A percentile compares a stretch with the other conserved stretches of the same genome.
Conservation (phyloP, 331 rosid genomes). For the Malus hybrid region DNA sequence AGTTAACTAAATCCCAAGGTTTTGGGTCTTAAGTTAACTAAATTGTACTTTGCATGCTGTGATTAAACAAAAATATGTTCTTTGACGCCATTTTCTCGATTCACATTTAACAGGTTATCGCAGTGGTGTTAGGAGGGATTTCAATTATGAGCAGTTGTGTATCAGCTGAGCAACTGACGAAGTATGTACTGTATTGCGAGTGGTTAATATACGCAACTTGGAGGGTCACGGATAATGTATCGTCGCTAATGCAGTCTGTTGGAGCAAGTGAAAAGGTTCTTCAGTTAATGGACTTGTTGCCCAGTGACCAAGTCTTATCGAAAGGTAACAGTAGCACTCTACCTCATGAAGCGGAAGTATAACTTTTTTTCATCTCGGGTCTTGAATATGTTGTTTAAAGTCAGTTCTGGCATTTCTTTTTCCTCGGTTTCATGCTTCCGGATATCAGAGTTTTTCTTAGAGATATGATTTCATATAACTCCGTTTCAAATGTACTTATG, state of each 20-base stretch:
- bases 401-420: not conserved
- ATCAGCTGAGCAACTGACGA: constrained; percentile 90
- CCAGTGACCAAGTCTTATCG: constrained; percentile 67
- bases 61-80: not conserved
- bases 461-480: not conserved
- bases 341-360: not conserved
- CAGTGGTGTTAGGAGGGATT: constrained; percentile 87
- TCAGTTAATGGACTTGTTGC: constrained; percentile 80
- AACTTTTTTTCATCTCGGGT: too few species aligned
- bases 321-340: constrained; percentile 43
- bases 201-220: constrained; percentile 93
- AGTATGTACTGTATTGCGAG: constrained; percentile 86
- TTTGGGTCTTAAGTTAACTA: too few species aligned
- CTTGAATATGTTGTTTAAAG: not conserved
- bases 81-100: constrained; percentile 10
- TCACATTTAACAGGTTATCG: constrained; percentile 39
- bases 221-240: constrained; percentile 94
- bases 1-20: too few species aligned
- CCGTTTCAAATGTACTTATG: too few species aligned
- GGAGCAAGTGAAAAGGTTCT: constrained; percentile 99
- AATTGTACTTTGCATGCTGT: too few species aligned
- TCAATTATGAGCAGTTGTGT: constrained; percentile 77
- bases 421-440: too few species aligned
- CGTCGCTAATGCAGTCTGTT: constrained; percentile 90
- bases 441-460: too few species aligned